Base-by-base conservation (phyloP, 441 rosid species). In the Raphanus hybrid region DNA sequence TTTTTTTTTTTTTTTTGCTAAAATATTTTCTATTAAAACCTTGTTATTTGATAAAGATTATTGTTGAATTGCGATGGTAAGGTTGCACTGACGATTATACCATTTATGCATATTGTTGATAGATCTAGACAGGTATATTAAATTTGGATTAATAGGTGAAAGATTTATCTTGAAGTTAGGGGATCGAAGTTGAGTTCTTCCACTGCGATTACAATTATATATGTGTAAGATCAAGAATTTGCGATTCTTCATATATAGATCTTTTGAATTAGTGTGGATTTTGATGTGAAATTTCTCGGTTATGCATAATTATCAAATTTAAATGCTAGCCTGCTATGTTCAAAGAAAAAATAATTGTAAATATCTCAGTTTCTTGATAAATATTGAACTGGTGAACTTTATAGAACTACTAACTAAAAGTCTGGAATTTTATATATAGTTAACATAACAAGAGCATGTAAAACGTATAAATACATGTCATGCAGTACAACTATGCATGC, bases 21-120 rank as follows among this genome's bases (percentile, higher is more conserved):
- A n/a, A n/a, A n/a, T n/a, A n/a, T n/a, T n/a, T n/a, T n/a, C n/a
- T n/a, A n/a, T 14, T 61, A 29, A 29, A 29, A 29, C 32, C 34
- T 29, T 29, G 34, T 29, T 29, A 29, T 29, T 29, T 29, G 34
- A 29, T 29, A 29, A 29, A 5, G 34, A 0, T 29, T 29, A 29
- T 29, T 29, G 34, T 29, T 29, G 34, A 29, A 29, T 5, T 29
- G 34, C 34, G 34, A 29, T 5, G 34, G 39, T 70, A 77, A 77
- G 80, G 76, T 77, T 71, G 76, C 72, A 71, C 55, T 65, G 68
- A 12, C 14, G 14, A 77, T 35, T 8, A 45, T 72, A 77, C 79
- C 12, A 48, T 15, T 35, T 23, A 41, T 68, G 74, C 68, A 60
- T 18, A 32, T 45, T 57, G 20, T 41, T 59, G 9, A 5, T 32